These are phyloP conservation scores for Ajuga reptans DNA, from an alignment of 305 asterid genomes.

Conservation along the genomic window DNA sequence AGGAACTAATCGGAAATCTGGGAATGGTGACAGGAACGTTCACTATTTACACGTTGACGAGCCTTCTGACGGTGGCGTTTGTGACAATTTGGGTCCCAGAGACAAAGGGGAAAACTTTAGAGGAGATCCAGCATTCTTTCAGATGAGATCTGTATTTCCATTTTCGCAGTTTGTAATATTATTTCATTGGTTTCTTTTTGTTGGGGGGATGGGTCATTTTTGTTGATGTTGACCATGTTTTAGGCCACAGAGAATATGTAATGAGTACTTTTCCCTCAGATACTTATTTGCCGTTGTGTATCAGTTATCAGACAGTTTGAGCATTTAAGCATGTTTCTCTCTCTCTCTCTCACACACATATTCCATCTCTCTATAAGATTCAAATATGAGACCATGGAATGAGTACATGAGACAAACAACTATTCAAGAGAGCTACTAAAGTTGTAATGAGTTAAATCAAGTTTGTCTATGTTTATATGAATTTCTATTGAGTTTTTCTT, in stretches of 20 bases:
- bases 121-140: conserved; percentile 68
- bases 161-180: neutral
- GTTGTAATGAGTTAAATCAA: too few species aligned
- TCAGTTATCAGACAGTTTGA: neutral
- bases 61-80: conserved; percentile 42
- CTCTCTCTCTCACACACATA: neutral
- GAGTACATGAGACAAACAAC: too few species aligned
- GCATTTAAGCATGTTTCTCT: neutral
- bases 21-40: conserved; percentile 54
- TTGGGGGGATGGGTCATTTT: neutral
- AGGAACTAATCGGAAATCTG: neutral
- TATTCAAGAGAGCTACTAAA: too few species aligned
- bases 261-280: neutral
- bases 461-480: too few species aligned
- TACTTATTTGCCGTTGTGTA: neutral
- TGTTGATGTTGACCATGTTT: neutral
- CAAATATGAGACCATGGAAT: too few species aligned
- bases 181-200: neutral
- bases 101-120: conserved; percentile 78
- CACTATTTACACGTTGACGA: conserved; percentile 40
- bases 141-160: conserved; percentile 33
- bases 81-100: conserved; percentile 70
- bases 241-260: neutral
- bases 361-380: neutral
- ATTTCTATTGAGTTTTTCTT: too few species aligned